phyloP scores from a whole-genome alignment of 108 stramenopile species.

The Skeletonema tropicum region DNA sequence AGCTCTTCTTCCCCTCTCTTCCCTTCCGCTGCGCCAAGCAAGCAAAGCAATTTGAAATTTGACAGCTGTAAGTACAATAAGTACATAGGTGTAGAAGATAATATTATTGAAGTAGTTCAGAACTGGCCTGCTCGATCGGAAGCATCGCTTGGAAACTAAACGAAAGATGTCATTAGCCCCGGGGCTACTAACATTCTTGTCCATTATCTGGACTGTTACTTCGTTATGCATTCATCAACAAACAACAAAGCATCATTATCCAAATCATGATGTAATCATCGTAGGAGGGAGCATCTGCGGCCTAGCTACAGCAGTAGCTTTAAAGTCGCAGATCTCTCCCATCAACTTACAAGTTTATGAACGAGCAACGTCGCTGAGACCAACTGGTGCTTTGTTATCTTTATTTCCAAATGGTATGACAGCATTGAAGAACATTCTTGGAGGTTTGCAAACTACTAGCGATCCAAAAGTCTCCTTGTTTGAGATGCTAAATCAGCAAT shows the following conservation, averaged over 20 bases:
- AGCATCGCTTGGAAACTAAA: no score
- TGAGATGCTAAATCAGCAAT: neutral
- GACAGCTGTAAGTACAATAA: no score
- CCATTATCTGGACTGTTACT: neutral
- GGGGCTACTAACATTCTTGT: neutral
- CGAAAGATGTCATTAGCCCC: neutral
- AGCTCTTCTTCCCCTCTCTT: no score
- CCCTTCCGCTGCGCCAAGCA: no score
- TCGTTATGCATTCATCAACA: neutral
- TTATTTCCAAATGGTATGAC: slow-evolving; percentile 18
- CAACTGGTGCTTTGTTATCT: slow-evolving; percentile 12
- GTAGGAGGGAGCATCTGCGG: slow-evolving; percentile 7
- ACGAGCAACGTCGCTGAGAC: neutral
- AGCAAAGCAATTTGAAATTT: no score
- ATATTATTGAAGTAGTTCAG: no score
- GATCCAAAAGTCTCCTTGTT: neutral
- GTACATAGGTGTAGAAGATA: no score
- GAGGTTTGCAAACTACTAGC: neutral
- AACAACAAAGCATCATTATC: neutral
- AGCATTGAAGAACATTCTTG: slow-evolving; percentile 13
- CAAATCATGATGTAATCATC: slow-evolving; percentile 19
- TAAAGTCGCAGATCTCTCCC: neutral
- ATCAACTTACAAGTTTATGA: slow-evolving; percentile 1
- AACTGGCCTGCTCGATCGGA: no score
- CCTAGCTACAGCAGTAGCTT: slow-evolving; percentile 14